Evolutionary conservation across 371 early-diverging fungal species (phyloP).

Genomic region (Syncephalastrum contaminatum): DNA sequence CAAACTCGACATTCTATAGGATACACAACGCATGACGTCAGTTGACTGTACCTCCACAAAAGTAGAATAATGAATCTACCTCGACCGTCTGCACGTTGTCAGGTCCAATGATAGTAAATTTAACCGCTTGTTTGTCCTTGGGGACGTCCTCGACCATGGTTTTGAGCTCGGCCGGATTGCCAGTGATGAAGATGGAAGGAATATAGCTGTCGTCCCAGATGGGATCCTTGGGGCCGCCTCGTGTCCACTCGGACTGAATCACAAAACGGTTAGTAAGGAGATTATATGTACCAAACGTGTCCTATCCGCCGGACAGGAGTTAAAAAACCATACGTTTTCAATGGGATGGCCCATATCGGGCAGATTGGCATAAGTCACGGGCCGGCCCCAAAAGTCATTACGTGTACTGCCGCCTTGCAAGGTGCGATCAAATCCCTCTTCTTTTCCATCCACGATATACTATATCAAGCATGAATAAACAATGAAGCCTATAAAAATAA

Average conservation of each 20-base stretch:
- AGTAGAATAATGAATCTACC: slow-evolving; percentile 2
- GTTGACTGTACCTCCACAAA: neutral
- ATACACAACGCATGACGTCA: neutral
- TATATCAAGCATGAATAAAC: slow-evolving; percentile 7
- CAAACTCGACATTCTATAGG: slow-evolving; percentile 25
- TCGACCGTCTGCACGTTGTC: slow-evolving; percentile 39
- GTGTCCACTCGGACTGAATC: slow-evolving; percentile 54
- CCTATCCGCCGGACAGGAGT: slow-evolving; percentile 17
- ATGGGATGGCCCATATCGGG: slow-evolving; percentile 54
- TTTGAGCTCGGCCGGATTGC: slow-evolving; percentile 26
- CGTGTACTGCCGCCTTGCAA: slow-evolving; percentile 36
- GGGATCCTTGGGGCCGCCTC: slow-evolving; percentile 31
- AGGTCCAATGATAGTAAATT: slow-evolving; percentile 46
- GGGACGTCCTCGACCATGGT: slow-evolving; percentile 29
- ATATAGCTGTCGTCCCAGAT: slow-evolving; percentile 56
- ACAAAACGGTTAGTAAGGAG: neutral
- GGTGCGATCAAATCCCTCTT: slow-evolving; percentile 48
- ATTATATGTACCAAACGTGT: neutral
- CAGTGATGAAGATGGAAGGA: slow-evolving; percentile 44
- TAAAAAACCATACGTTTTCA: slow-evolving; percentile 17
- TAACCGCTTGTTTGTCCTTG: slow-evolving; percentile 19
- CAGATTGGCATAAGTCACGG: slow-evolving; percentile 53
- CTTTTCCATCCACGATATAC: slow-evolving; percentile 45
- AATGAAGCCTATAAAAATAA: neutral
- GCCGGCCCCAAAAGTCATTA: slow-evolving; percentile 51